Conservation (phyloP, 805 yeast genomes). For the Cyberlindnera lachancei region DNA sequence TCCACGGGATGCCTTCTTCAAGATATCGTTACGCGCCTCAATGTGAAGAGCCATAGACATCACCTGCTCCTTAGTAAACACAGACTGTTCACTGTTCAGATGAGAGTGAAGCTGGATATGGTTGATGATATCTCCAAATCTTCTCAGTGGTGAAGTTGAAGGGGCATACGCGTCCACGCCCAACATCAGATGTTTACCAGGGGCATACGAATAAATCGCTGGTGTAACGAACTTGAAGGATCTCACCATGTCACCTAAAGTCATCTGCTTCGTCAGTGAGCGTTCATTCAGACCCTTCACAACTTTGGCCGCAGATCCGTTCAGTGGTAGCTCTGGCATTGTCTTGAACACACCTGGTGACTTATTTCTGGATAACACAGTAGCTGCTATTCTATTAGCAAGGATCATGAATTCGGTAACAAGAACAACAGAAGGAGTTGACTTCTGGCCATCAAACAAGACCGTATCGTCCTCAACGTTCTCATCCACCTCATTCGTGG, state of each 20-base stretch:
- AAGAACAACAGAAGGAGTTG: constrained; percentile 46
- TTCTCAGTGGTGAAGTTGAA: constrained; percentile 83
- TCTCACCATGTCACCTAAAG: constrained; percentile 33
- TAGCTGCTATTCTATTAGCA: constrained; percentile 59
- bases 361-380: constrained; percentile 32
- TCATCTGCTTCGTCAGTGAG: constrained; percentile 6
- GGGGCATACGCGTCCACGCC: constrained; percentile 61
- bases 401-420: constrained; percentile 83
- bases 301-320: constrained; percentile 20
- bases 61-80: constrained; percentile 29
- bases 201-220: constrained; percentile 41
- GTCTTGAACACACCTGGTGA: constrained; percentile 46
- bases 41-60: constrained; percentile 34
- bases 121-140: constrained; percentile 72
- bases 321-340: constrained; percentile 17
- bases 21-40: constrained; percentile 35
- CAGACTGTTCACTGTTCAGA: constrained; percentile 22
- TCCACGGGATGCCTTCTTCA: constrained; percentile 24
- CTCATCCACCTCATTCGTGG: constrained; percentile 1
- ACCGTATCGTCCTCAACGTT: constrained; percentile 2
- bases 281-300: constrained; percentile 18
- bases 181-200: constrained; percentile 50
- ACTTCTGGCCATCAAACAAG: constrained; percentile 18
- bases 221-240: constrained; percentile 41
- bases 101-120: constrained; percentile 66